phyloP scores from a whole-genome alignment of 2,329 filamentous ascomycete species.

The Penicillium sp. region DNA sequence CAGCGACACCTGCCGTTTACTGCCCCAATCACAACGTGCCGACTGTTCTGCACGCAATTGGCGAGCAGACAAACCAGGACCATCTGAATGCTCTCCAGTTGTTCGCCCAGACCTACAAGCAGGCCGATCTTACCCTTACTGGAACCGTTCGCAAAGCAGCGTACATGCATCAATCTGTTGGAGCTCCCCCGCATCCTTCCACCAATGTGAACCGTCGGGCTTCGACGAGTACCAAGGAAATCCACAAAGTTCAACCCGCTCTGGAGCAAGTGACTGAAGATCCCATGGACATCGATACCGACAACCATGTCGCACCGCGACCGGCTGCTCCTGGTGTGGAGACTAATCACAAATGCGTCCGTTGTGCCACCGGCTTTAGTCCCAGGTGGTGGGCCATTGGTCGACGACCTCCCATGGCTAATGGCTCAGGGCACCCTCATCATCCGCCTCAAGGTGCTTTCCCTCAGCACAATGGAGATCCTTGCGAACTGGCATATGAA shows the following conservation, averaged over 20 bases:
- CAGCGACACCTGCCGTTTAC: conserved; percentile 83
- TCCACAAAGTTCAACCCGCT: conserved; percentile 8
- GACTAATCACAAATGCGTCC: conserved; percentile 38
- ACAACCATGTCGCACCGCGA: conserved; percentile 24
- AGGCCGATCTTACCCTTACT: conserved; percentile 85
- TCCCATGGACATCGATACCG: conserved; percentile 34
- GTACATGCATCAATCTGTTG: conserved; percentile 52
- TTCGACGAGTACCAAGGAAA: conserved; percentile 52
- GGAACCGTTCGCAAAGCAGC: conserved; percentile 93
- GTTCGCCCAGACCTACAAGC: conserved; percentile 87
- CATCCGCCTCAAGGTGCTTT: conserved; percentile 27
- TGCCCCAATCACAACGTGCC: conserved; percentile 86
- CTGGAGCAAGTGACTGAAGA: conserved; percentile 29
- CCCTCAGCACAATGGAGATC: conserved; percentile 32
- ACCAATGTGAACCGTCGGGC: conserved; percentile 52
- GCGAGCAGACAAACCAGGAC: conserved; percentile 69
- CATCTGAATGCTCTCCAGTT: conserved; percentile 80
- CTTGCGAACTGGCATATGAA: conserved; percentile 54
- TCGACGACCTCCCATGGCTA: conserved; percentile 51
- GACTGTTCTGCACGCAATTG: conserved; percentile 72
- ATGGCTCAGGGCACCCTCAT: conserved; percentile 32
- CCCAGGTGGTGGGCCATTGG: conserved; percentile 63
- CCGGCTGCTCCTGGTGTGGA: conserved; percentile 17
- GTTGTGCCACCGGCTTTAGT: conserved; percentile 43
- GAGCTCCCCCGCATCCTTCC: conserved; percentile 31